Evolutionary conservation across 148 eudicot genomes (phyloP).

Genomic region (Nepenthes mirabilis): DNA sequence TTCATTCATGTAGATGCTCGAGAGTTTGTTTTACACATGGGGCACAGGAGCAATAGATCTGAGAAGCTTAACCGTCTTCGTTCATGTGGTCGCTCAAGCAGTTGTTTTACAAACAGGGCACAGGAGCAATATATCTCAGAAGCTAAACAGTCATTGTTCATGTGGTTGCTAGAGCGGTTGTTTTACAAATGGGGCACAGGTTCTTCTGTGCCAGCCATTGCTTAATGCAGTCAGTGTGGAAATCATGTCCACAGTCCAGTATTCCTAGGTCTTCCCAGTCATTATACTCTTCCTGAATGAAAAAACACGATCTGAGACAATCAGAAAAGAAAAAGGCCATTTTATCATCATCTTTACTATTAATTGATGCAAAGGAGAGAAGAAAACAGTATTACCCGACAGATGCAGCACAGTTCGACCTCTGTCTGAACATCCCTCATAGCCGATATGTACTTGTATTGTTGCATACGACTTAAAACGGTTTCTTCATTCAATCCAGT

Average conservation of each 20-base stretch:
- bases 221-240: slow-evolving; percentile 67
- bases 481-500: slow-evolving; percentile 77
- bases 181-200: slow-evolving; percentile 90
- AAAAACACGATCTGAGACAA: background rate
- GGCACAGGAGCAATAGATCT: no score
- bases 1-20: no score
- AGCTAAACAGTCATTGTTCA: no score
- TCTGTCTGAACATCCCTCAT: slow-evolving; percentile 29
- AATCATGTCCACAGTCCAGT: slow-evolving; percentile 84
- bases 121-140: no score
- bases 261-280: slow-evolving; percentile 65
- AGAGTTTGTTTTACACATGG: no score
- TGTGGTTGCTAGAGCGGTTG: slow-evolving; percentile 32
- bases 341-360: background rate
- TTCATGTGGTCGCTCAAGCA: slow-evolving; percentile 3
- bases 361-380: background rate
- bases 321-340: background rate
- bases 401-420: slow-evolving; percentile 79
- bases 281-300: slow-evolving; percentile 58
- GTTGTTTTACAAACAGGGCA: no score
- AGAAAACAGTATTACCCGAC: slow-evolving; percentile 41
- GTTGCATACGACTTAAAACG: slow-evolving; percentile 42
- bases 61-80: background rate
- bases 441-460: slow-evolving; percentile 26
- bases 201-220: slow-evolving; percentile 88